These are phyloP conservation scores for Pseudofabraea citricarpa DNA, from an alignment of 2,329 filamentous ascomycete species.

Conservation along the genomic window DNA sequence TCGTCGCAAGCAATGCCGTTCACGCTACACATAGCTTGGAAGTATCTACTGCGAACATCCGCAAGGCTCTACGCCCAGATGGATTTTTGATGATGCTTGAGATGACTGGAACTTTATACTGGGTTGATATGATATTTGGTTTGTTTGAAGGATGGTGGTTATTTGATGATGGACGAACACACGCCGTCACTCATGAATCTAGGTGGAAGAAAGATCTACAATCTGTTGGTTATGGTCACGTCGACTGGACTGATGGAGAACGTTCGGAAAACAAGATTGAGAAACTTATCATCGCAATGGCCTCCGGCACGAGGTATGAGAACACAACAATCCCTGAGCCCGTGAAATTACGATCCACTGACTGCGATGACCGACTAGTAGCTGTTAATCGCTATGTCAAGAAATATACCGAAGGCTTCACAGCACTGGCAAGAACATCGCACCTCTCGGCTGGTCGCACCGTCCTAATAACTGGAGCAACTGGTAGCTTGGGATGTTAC, in stretches of 20 bases:
- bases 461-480: constrained; percentile 32
- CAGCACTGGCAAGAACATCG: no score
- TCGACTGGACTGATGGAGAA: constrained; percentile 10
- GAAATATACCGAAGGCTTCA: no score
- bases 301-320: constrained; percentile 6
- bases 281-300: constrained; percentile 8
- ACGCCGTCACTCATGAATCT: constrained; percentile 8
- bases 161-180: constrained; percentile 15
- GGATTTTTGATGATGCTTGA: constrained; percentile 14
- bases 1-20: constrained; percentile 14
- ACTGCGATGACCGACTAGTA: no score
- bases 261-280: constrained; percentile 5
- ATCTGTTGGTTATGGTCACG: constrained; percentile 4
- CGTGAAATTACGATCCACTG: no score
- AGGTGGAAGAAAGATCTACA: constrained; percentile 8
- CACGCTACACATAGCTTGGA: constrained; percentile 13
- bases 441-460: no score
- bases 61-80: constrained; percentile 6
- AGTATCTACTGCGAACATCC: constrained; percentile 7
- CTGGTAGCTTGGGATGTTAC: constrained; percentile 31
- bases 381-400: no score
- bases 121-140: constrained; percentile 18
- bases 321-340: no score
- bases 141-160: constrained; percentile 19
- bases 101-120: constrained; percentile 10